Evolutionary conservation across 768 basidiomycete genomes (phyloP).

Genomic region (Termitomyces sp.): DNA sequence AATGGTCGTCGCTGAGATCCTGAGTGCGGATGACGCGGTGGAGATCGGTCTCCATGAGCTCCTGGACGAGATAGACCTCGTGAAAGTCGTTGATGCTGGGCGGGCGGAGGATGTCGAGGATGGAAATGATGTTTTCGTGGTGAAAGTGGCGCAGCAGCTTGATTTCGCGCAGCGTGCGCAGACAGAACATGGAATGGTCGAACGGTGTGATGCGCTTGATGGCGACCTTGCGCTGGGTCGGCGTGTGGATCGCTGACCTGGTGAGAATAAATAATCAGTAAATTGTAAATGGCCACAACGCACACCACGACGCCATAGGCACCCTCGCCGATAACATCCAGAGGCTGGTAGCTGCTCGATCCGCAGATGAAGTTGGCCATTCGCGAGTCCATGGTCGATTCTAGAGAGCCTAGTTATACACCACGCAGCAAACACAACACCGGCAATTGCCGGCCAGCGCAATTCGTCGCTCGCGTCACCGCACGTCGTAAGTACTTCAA

Average conservation of each 20-base stretch:
- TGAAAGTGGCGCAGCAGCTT: slow-evolving; percentile 89
- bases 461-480: no score
- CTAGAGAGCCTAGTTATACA: slow-evolving; percentile 6
- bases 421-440: slow-evolving; percentile 1
- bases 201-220: slow-evolving; percentile 97
- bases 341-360: slow-evolving; percentile 57
- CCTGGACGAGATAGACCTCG: slow-evolving; percentile 71
- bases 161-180: slow-evolving; percentile 83
- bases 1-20: slow-evolving; percentile 90
- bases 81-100: slow-evolving; percentile 72
- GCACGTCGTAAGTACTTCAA: no score
- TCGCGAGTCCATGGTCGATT: slow-evolving; percentile 20
- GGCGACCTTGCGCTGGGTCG: slow-evolving; percentile 83
- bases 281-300: slow-evolving; percentile 35
- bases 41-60: slow-evolving; percentile 91
- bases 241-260: slow-evolving; percentile 74
- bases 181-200: slow-evolving; percentile 91
- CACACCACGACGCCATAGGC: slow-evolving; percentile 82
- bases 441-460: slow-evolving; percentile 13
- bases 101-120: slow-evolving; percentile 91
- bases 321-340: slow-evolving; percentile 91
- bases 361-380: slow-evolving; percentile 49
- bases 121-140: slow-evolving; percentile 90
- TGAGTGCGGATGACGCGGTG: slow-evolving; percentile 97
- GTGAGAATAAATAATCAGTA: slow-evolving; percentile 13